phyloP scores from a whole-genome alignment of 495 filamentous ascomycete species.

The Penicillium paradoxum region DNA sequence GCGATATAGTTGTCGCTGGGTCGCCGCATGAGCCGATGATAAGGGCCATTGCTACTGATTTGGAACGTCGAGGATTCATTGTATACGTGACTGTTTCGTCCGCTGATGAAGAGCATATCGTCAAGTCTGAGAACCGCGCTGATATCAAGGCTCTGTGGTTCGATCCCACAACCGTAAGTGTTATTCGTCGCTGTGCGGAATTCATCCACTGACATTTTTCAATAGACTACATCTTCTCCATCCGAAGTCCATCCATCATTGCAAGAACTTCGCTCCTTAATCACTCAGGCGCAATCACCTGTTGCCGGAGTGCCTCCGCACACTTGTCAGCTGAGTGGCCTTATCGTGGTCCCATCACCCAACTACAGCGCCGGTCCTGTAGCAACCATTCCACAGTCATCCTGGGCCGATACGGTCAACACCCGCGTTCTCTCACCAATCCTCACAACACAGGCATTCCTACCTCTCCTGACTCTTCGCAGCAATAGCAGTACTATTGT shows the following conservation, averaged over 20 bases:
- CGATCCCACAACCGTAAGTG: constrained; percentile 59
- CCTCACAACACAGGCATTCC: constrained; percentile 76
- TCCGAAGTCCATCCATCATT: constrained; percentile 50
- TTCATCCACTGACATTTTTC: constrained; percentile 25
- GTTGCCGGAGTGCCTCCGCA: constrained; percentile 67
- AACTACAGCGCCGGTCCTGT: constrained; percentile 69
- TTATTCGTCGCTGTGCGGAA: not conserved
- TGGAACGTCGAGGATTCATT: constrained; percentile 89
- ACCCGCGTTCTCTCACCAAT: constrained; percentile 90
- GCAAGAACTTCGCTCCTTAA: constrained; percentile 51
- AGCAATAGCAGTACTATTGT: constrained; percentile 57
- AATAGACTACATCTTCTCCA: constrained; percentile 47
- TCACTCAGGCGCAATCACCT: constrained; percentile 66
- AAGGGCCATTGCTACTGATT: constrained; percentile 70
- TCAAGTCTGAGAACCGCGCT: constrained; percentile 65
- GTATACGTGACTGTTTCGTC: constrained; percentile 82
- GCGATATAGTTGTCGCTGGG: constrained; percentile 64
- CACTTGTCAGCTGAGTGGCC: constrained; percentile 66
- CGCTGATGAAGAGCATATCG: constrained; percentile 72
- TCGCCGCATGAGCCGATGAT: constrained; percentile 75
- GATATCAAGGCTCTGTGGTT: constrained; percentile 81
- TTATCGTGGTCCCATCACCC: constrained; percentile 64
- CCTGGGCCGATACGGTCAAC: constrained; percentile 86
- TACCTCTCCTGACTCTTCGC: constrained; percentile 64
- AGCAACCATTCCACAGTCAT: constrained; percentile 72